A percentile compares a stretch with the other conserved stretches of the same genome.
These are phyloP conservation scores for Vitis hybrid DNA, from an alignment of 177 flowering plant species.

Conservation along the genomic window DNA sequence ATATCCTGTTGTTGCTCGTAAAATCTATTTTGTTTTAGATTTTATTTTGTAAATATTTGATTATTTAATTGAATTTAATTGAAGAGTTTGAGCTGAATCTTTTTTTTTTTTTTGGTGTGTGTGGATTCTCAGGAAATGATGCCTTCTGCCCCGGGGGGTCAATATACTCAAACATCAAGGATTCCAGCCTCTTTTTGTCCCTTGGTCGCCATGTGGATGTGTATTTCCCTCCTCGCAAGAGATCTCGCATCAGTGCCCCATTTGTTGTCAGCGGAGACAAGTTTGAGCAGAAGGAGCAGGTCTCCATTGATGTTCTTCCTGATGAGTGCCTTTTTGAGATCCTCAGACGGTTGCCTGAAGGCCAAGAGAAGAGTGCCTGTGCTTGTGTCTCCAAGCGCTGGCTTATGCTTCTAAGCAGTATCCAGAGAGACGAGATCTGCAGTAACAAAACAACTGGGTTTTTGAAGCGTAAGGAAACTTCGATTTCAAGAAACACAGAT, in stretches of 20 bases:
- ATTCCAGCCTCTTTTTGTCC: constrained; percentile 54
- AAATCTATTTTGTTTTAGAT: no score
- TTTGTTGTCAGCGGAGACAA: constrained; percentile 41
- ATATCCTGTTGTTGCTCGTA: no score
- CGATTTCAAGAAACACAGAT: constrained; percentile 5
- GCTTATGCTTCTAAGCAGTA: constrained; percentile 74
- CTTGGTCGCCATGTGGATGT: constrained; percentile 62
- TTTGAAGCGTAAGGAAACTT: constrained; percentile 8
- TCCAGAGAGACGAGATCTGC: constrained; percentile 47
- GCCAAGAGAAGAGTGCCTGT: constrained; percentile 64
- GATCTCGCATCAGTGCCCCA: constrained; percentile 73
- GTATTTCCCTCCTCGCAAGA: constrained; percentile 68
- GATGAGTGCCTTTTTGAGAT: constrained; percentile 95
- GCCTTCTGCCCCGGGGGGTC: constrained; percentile 59
- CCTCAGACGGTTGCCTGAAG: constrained; percentile 64
- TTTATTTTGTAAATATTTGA: no score
- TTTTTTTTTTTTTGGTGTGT: constrained; percentile 2
- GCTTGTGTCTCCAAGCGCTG: constrained; percentile 89
- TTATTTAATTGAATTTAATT: not conserved
- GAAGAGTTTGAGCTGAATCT: constrained; percentile 15
- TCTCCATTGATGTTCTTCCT: constrained; percentile 78
- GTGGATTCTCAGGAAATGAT: constrained; percentile 52
- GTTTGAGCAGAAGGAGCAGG: constrained; percentile 33
- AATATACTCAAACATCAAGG: constrained; percentile 50
- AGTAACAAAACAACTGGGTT: constrained; percentile 6